These are phyloP conservation scores for Thermoascus crustaceus DNA, from an alignment of 2,329 filamentous ascomycete genomes.

Conservation along the genomic window DNA sequence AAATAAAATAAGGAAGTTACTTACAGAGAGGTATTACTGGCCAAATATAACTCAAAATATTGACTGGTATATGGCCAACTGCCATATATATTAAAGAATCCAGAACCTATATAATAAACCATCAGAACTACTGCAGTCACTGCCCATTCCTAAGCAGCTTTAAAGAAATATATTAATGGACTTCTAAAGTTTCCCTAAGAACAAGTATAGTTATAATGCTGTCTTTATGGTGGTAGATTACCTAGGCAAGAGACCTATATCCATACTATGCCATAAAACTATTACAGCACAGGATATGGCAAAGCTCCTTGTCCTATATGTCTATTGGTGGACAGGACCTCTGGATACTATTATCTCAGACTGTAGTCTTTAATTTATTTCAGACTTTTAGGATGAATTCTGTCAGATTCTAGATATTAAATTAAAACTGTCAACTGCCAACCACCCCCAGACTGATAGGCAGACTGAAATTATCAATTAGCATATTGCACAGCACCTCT, in stretches of 20 bases:
- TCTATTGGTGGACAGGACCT: not conserved
- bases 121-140: not conserved
- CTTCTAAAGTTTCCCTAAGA: no score
- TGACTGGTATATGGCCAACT: no score
- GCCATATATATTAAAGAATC: no score
- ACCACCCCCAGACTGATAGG: constrained; percentile 5
- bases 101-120: not conserved
- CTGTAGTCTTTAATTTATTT: constrained; percentile 6
- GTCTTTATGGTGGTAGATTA: constrained; percentile 8
- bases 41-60: no score
- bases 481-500: constrained; percentile 4
- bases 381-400: no score
- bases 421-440: constrained; percentile 5
- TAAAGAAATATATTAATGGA: no score
- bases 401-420: constrained; percentile 2
- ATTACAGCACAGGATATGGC: constrained; percentile 2
- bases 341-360: constrained; percentile 8
- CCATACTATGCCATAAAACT: constrained; percentile 5
- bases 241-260: constrained; percentile 6
- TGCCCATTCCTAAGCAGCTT: not conserved
- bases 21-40: no score
- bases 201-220: no score
- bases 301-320: no score
- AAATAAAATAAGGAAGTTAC: no score
- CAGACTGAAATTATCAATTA: constrained; percentile 9